Evolutionary conservation across 2,329 filamentous ascomycete genomes (phyloP).

Genomic region (Pseudocercospora crystallina): DNA sequence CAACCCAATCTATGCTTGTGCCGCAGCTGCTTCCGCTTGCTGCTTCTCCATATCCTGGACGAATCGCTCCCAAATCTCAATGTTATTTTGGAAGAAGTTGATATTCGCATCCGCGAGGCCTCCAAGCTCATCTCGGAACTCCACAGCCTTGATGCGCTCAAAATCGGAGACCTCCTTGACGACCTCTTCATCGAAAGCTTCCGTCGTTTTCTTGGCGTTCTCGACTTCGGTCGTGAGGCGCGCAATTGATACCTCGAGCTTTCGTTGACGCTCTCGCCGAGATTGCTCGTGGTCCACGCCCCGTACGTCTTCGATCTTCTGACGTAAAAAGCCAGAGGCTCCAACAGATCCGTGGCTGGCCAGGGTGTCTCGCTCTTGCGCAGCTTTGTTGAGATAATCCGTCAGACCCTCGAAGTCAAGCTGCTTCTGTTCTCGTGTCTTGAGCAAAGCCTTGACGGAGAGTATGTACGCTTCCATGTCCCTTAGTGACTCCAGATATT

Average conservation of each 20-base stretch:
- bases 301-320: slow-evolving; percentile 93
- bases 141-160: slow-evolving; percentile 86
- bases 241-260: slow-evolving; percentile 89
- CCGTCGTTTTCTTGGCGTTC: slow-evolving; percentile 77
- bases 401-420: slow-evolving; percentile 95
- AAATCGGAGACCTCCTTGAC: slow-evolving; percentile 91
- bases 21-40: slow-evolving; percentile 17
- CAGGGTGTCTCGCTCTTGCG: slow-evolving; percentile 78
- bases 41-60: slow-evolving; percentile 68
- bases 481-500: slow-evolving; percentile 86
- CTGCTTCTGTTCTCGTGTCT: slow-evolving; percentile 94
- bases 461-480: slow-evolving; percentile 95
- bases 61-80: slow-evolving; percentile 85
- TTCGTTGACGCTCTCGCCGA: slow-evolving; percentile 80
- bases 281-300: slow-evolving; percentile 95
- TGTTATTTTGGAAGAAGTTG: slow-evolving; percentile 77
- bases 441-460: slow-evolving; percentile 84
- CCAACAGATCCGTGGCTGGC: slow-evolving; percentile 61
- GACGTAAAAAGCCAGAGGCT: slow-evolving; percentile 83
- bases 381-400: slow-evolving; percentile 91
- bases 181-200: slow-evolving; percentile 95
- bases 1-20: slow-evolving; percentile 5
- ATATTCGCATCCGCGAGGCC: slow-evolving; percentile 82
- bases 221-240: slow-evolving; percentile 89
- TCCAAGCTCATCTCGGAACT: slow-evolving; percentile 86